phyloP scores from a whole-genome alignment of 2,329 filamentous ascomycete genomes.

The Verticillium nubilum region DNA sequence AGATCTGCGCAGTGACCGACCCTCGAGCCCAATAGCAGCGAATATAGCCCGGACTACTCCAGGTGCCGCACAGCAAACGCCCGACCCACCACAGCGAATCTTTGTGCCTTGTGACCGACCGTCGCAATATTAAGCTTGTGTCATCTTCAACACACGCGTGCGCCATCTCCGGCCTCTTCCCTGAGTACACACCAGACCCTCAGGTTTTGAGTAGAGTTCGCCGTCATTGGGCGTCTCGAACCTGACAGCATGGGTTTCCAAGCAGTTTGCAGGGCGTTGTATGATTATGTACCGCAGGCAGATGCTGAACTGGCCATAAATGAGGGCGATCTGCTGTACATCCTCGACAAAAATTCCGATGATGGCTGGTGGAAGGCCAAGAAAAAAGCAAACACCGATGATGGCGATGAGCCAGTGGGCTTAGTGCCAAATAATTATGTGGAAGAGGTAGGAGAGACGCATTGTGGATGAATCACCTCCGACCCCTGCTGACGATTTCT shows the following conservation, averaged over 20 bases:
- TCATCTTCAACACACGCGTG: background rate
- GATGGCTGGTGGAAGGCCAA: constrained; percentile 95
- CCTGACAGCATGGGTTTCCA: constrained; percentile 73
- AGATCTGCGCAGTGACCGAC: too few species aligned
- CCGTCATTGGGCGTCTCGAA: background rate
- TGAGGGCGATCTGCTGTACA: constrained; percentile 84
- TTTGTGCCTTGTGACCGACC: too few species aligned
- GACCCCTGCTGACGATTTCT: background rate
- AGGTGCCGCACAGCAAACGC: too few species aligned
- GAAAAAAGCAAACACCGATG: constrained; percentile 76
- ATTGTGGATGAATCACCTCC: background rate
- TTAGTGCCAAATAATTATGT: constrained; percentile 93
- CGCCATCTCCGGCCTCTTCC: background rate
- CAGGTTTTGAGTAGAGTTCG: background rate
- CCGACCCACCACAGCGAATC: too few species aligned
- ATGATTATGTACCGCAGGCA: constrained; percentile 85
- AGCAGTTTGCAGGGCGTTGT: constrained; percentile 83
- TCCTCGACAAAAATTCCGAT: constrained; percentile 74
- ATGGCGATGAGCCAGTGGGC: constrained; percentile 87
- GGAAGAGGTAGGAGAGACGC: constrained; percentile 60
- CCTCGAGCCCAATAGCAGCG: too few species aligned
- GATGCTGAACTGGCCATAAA: constrained; percentile 78
- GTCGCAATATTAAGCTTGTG: background rate
- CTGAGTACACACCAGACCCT: background rate
- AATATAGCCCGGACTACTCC: too few species aligned